A percentile compares a stretch with the other conserved stretches of the same genome.
phyloP scores from a whole-genome alignment of 441 rosid species.

The Manihot esculenta region DNA sequence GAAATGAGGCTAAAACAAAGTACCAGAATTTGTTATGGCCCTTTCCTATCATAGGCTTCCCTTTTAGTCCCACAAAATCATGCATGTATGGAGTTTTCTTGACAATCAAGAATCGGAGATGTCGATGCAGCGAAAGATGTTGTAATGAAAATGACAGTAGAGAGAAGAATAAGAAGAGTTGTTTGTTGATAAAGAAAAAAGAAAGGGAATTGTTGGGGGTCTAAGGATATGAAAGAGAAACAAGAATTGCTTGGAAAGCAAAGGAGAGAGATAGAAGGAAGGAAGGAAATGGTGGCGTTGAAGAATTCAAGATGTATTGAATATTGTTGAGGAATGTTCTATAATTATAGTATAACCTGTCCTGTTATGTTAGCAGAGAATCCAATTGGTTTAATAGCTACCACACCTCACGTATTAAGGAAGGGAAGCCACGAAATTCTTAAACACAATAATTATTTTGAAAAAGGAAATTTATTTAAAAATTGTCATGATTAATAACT shows the following conservation, averaged over 20 bases:
- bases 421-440: too few relatives aligned
- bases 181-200: conserved; percentile 2
- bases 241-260: conserved; percentile 18
- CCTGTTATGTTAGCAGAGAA: background rate
- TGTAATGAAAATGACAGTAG: background rate
- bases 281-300: conserved; percentile 15
- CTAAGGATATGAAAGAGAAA: conserved; percentile 11
- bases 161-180: background rate
- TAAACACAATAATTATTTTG: too few relatives aligned
- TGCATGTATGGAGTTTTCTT: conserved; percentile 26
- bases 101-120: background rate
- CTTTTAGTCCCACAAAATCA: conserved; percentile 34
- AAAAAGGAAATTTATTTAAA: too few relatives aligned
- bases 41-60: conserved; percentile 35
- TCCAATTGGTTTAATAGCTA: background rate
- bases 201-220: conserved; percentile 12
- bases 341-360: background rate
- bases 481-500: too few relatives aligned
- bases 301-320: conserved; percentile 17
- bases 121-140: too few relatives aligned
- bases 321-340: background rate
- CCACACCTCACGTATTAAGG: background rate
- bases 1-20: conserved; percentile 36
- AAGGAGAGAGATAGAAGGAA: conserved; percentile 17
- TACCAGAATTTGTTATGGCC: conserved; percentile 51